Conservation (phyloP, 2,329 filamentous ascomycete species). For the Colletotrichum tofieldiae region DNA sequence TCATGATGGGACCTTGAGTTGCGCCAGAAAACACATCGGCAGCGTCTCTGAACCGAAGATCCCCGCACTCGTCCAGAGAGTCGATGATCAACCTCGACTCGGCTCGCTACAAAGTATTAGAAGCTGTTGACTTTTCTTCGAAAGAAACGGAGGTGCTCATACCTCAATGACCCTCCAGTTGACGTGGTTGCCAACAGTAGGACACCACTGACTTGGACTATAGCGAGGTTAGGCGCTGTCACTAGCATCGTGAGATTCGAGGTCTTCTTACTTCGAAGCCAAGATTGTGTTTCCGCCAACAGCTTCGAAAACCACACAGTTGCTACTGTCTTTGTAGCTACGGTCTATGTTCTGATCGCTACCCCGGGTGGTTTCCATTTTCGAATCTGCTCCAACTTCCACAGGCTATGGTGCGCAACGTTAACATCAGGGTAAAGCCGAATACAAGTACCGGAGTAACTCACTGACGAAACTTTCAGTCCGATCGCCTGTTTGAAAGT, state of each 20-base stretch:
- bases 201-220: conserved; percentile 27
- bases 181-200: neutral
- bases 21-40: neutral
- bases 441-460: neutral
- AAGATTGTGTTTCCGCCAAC: conserved; percentile 32
- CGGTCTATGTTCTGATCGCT: neutral
- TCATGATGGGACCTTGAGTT: neutral
- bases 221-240: neutral
- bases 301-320: conserved; percentile 26
- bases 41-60: neutral
- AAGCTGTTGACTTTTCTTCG: too few species aligned
- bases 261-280: conserved; percentile 13
- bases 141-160: too few species aligned
- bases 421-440: neutral
- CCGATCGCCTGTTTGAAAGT: conserved; percentile 16
- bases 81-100: conserved; percentile 14
- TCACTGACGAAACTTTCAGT: conserved; percentile 6
- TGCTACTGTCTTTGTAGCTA: neutral
- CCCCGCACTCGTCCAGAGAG: conserved; percentile 3
- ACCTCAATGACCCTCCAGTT: conserved; percentile 37
- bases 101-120: neutral
- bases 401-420: neutral
- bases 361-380: neutral
- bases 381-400: neutral
- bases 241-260: too few species aligned